phyloP scores from a whole-genome alignment of 208 protist species.

The Trypanosoma vivax region DNA sequence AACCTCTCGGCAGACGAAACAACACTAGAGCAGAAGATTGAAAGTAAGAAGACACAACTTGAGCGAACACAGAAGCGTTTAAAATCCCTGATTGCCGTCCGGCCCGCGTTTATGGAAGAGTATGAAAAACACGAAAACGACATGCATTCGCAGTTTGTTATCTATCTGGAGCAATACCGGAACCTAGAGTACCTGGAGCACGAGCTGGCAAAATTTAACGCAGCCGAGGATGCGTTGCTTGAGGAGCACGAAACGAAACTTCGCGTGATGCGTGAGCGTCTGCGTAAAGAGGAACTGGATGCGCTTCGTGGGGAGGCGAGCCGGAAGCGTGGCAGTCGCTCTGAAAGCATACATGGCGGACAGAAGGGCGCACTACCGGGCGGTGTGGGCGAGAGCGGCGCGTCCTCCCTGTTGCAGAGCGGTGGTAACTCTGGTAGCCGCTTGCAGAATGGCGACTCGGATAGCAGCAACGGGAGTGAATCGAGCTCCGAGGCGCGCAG shows the following conservation, averaged over 20 bases:
- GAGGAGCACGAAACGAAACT: constrained; percentile 85
- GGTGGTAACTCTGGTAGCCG: neutral
- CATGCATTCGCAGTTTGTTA: constrained; percentile 87
- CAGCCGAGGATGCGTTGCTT: constrained; percentile 71
- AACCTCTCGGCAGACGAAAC: constrained; percentile 87
- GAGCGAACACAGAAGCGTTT: constrained; percentile 91
- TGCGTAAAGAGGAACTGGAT: constrained; percentile 86
- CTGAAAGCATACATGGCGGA: neutral
- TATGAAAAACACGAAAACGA: constrained; percentile 91
- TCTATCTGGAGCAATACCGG: constrained; percentile 91
- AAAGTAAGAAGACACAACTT: constrained; percentile 92
- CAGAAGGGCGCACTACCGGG: constrained; percentile 16
- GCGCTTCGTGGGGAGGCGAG: constrained; percentile 50
- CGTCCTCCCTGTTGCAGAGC: neutral
- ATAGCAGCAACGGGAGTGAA: constrained; percentile 54
- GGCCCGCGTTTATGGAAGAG: constrained; percentile 92
- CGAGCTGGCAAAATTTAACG: constrained; percentile 85
- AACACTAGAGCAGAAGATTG: constrained; percentile 92
- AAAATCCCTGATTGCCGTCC: constrained; percentile 79
- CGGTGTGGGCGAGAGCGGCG: constrained; percentile 11
- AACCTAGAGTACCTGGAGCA: constrained; percentile 93
- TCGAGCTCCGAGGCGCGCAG: constrained; percentile 17
- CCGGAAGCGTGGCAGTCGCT: constrained; percentile 5
- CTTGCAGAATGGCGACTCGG: constrained; percentile 31
- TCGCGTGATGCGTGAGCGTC: constrained; percentile 82